Conservation (phyloP, 2,329 filamentous ascomycete genomes). For the Lecanicillium sp. region DNA sequence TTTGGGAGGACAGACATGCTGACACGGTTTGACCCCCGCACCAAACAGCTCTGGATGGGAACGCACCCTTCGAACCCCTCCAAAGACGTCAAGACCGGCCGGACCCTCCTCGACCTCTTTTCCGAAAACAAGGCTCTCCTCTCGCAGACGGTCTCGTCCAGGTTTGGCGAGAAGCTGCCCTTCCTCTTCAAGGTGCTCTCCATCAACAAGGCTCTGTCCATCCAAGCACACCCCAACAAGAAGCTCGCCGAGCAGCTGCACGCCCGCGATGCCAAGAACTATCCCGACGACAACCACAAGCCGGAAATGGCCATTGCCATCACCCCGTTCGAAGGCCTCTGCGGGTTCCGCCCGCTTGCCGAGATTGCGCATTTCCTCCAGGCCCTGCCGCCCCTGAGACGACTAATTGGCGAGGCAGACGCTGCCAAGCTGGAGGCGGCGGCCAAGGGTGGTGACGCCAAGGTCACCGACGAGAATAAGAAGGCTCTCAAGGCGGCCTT, state of each 20-base stretch:
- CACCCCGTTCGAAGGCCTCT: constrained; percentile 91
- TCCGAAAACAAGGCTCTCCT: constrained; percentile 80
- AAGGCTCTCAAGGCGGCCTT: constrained; percentile 69
- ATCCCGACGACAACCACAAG: constrained; percentile 99
- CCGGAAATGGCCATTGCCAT: constrained; percentile 99
- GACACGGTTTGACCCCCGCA: not conserved
- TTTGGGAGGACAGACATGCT: not conserved
- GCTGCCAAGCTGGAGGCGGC: constrained; percentile 48
- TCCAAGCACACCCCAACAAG: constrained; percentile 96
- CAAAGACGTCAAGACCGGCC: constrained; percentile 76
- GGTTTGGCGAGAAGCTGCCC: constrained; percentile 76
- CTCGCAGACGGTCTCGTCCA: constrained; percentile 61
- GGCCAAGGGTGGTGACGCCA: constrained; percentile 33
- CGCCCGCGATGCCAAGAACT: constrained; percentile 80
- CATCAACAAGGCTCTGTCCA: constrained; percentile 90
- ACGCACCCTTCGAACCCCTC: constrained; percentile 95
- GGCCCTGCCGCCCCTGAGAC: constrained; percentile 46
- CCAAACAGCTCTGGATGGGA: constrained; percentile 87
- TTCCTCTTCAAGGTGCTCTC: constrained; percentile 98
- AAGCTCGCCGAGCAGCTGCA: constrained; percentile 82
- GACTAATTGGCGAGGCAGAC: constrained; percentile 58
- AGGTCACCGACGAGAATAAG: constrained; percentile 58
- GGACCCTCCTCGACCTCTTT: constrained; percentile 79
- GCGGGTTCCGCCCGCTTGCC: constrained; percentile 80
- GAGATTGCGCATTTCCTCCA: constrained; percentile 84